Evolutionary conservation across 768 basidiomycete genomes (phyloP), one percentile per base, ranked within the genome.

Genomic region (Lepiota subincarnata): DNA sequence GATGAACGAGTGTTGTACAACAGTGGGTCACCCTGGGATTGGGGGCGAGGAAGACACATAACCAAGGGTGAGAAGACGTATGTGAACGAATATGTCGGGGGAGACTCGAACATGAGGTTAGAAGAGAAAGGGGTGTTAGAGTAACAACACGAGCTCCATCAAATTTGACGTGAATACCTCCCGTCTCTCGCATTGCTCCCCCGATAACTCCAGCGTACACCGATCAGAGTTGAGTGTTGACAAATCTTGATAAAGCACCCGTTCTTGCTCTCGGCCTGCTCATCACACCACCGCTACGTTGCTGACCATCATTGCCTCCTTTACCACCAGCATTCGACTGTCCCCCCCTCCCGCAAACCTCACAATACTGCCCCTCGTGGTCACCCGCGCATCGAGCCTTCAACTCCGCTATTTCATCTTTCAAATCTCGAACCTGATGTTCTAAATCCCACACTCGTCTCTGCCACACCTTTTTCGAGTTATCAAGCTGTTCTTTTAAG

Each of bases 361-460:
- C 71, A 64, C 89, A 92, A 52, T 78, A 80, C 8, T 62, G 63
- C 19, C 61, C 64, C 44, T 71, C 70, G 42, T 68, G 65, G 6
- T 59, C 64, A 11, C 57, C 56, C 13, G 59, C 64, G 22, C 67
- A 68, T 43, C 76, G 7, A 8, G 58, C 34, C 48, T 62, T 80
- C 38, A 84, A 67, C 20, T 75, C 78, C 31, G 85, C 83, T 31
- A 92, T 64, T 64, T 91, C 86, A 16, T 78, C 73, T 57, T 86
- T 84, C 53, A 92, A 70, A 63, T 86, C 84, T 44, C 79, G 79
- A 41, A 92, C 78, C 63, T 87, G 86, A 11, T 80, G 78, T 62
- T 87, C 87, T 47, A 92, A 70, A 62, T 90, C 89, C 83, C 79
- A 82, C 47, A 89, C 77, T 55, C 87, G 83, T 53, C 74, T 78